A percentile compares a stretch with the other conserved stretches of the same genome.
These are phyloP conservation scores for Xylaria sp. DNA, from an alignment of 2,329 filamentous ascomycete genomes.

Conservation along the genomic window DNA sequence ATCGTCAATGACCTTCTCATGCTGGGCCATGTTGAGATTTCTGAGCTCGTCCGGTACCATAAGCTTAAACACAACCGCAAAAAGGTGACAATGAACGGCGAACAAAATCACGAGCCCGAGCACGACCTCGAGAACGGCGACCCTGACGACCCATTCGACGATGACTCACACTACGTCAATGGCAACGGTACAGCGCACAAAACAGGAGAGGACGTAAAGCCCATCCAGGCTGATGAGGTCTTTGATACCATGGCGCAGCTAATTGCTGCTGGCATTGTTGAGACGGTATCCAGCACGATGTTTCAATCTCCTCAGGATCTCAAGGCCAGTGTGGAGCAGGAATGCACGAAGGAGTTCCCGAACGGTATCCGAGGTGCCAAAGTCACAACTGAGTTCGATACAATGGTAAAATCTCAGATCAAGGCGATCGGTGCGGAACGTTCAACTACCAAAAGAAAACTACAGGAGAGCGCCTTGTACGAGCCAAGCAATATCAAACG, in stretches of 20 bases:
- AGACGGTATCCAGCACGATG: conserved; percentile 67
- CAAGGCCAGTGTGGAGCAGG: conserved; percentile 69
- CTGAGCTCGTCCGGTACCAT: conserved; percentile 75
- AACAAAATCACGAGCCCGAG: conserved; percentile 17
- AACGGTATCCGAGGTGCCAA: conserved; percentile 70
- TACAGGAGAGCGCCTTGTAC: conserved; percentile 40
- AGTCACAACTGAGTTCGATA: conserved; percentile 70
- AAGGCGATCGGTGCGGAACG: conserved; percentile 43
- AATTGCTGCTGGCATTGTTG: conserved; percentile 73
- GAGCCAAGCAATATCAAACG: conserved; percentile 56
- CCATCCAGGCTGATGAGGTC: conserved; percentile 54
- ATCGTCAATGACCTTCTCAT: conserved; percentile 79
- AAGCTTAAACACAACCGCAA: conserved; percentile 50
- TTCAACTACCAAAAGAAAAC: conserved; percentile 44
- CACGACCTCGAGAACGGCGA: conserved; percentile 46
- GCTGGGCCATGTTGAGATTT: conserved; percentile 79
- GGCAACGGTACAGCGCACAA: conserved; percentile 52
- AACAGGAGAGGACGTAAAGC: conserved; percentile 27
- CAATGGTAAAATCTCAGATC: conserved; percentile 41
- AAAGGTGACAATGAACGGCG: conserved; percentile 31
- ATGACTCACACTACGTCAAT: conserved; percentile 41
- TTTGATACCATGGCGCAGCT: conserved; percentile 63
- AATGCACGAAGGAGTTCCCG: conserved; percentile 66
- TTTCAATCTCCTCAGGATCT: conserved; percentile 71
- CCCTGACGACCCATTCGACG: conserved; percentile 52